Base-by-base conservation (phyloP, 495 filamentous ascomycete species). In the Penicillium longicatenatum region DNA sequence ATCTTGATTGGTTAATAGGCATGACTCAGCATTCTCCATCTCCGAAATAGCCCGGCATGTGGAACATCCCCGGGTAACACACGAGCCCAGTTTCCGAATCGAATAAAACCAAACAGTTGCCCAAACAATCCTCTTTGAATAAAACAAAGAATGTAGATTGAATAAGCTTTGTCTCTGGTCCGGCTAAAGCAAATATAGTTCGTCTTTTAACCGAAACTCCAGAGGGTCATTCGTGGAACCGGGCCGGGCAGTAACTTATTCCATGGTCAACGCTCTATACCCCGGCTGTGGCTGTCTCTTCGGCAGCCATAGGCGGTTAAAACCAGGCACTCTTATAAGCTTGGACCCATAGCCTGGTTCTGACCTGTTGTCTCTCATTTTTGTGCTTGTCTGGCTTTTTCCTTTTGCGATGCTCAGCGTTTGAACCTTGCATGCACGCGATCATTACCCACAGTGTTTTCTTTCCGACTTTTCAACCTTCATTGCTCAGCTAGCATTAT, bases 191-290 rank as follows among this genome's bases (percentile, higher is more conserved):
- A 39, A 39, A 39, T 16, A 48, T 7, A 30, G 22, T 17, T 48
- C 16, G 10, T 29, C 29, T 12, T 26, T 29, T 48, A 29, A 6
- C 24, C 22, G 12, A 16, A 29, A 3, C 14, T 46, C 11, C 44
- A 51, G 49, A 57, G 50, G 10, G 29, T 39, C 26, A 2, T n/a
- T 9, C 35, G 39, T 12, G 22, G 44, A 46, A 63, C 59, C 53
- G 54, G 57, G 58, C 49, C 21, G 44, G 43, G 29, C 50, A 52
- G 52, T 50, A 50, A 45, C 31, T 35, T 55, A 57, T 60, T 57
- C 53, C 54, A 63, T 44, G 50, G 55, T 31, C 53, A 41, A 29
- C 41, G n/a, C 19, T 61, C 21, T 59, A 59, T 62, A 55, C 61
- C 54, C 63, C 56, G 57, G 63, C 54, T 58, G 58, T 57, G 41